Conservation (phyloP, 495 filamentous ascomycete genomes). For the Thozetella sp. region DNA sequence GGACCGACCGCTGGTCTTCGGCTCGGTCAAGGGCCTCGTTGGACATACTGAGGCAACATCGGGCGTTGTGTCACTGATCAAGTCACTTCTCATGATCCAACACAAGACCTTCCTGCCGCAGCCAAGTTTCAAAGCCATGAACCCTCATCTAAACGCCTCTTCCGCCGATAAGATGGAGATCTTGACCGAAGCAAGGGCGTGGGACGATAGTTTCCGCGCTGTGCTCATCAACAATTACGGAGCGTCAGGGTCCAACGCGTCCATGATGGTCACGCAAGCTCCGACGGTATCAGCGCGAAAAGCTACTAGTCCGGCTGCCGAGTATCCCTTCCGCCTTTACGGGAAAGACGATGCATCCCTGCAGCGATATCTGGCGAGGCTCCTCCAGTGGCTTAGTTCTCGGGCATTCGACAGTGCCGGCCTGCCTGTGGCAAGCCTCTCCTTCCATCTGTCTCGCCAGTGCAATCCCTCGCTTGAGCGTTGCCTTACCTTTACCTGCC, state of each 20-base stretch:
- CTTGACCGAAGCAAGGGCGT: conserved; percentile 22
- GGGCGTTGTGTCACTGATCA: conserved; percentile 41
- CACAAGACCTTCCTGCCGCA: conserved; percentile 42
- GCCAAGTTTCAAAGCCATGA: conserved; percentile 38
- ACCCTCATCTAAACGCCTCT: conserved; percentile 28
- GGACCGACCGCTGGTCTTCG: conserved; percentile 14
- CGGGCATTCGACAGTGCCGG: conserved; percentile 10
- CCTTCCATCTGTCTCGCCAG: conserved; percentile 38
- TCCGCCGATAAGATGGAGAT: conserved; percentile 40
- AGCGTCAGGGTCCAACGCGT: conserved; percentile 48
- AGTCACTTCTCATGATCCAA: conserved; percentile 53
- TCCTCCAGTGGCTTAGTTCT: conserved; percentile 13
- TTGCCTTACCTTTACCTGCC: conserved; percentile 27
- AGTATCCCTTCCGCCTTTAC: too few relatives aligned
- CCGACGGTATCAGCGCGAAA: conserved; percentile 19
- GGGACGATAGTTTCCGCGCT: conserved; percentile 30
- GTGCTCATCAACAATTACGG: conserved; percentile 56
- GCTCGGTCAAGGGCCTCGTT: conserved; percentile 46
- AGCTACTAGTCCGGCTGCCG: conserved; percentile 31
- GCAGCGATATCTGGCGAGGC: conserved; percentile 14
- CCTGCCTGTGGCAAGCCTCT: conserved; percentile 30
- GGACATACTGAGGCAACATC: conserved; percentile 50
- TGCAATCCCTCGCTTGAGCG: conserved; percentile 31
- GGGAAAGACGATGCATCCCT: conserved; percentile 29
- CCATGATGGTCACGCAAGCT: conserved; percentile 35